These are phyloP conservation scores for Aspergillus chevalieri DNA, from an alignment of 2,329 filamentous ascomycete species.

Conservation along the genomic window DNA sequence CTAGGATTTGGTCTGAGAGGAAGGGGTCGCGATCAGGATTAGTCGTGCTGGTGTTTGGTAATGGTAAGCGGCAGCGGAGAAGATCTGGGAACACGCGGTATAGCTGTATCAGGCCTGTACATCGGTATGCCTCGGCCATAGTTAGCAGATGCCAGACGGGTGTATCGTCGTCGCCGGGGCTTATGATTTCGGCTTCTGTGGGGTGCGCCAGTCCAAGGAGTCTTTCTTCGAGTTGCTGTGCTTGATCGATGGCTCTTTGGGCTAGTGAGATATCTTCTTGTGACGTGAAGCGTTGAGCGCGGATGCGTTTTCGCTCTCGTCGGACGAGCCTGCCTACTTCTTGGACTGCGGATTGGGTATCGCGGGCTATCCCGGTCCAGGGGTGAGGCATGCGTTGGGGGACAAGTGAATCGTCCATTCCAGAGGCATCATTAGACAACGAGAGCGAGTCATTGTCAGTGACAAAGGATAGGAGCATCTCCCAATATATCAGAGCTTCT, in stretches of 20 bases:
- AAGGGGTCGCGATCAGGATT: slow-evolving; percentile 20
- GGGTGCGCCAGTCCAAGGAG: slow-evolving; percentile 45
- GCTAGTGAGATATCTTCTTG: slow-evolving; percentile 28
- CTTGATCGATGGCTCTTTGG: slow-evolving; percentile 30
- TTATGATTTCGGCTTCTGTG: slow-evolving; percentile 42
- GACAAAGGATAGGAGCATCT: slow-evolving; percentile 54
- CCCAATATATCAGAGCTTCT: slow-evolving; percentile 53
- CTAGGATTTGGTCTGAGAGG: slow-evolving; percentile 18
- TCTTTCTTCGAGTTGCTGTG: slow-evolving; percentile 41
- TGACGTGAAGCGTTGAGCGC: slow-evolving; percentile 31
- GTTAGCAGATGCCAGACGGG: slow-evolving; percentile 49
- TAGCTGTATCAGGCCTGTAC: slow-evolving; percentile 48
- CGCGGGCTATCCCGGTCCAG: slow-evolving; percentile 35
- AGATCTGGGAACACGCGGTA: slow-evolving; percentile 51
- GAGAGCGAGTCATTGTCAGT: slow-evolving; percentile 35
- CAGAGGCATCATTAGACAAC: slow-evolving; percentile 16
- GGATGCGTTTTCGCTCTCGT: slow-evolving; percentile 30
- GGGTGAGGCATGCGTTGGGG: slow-evolving; percentile 33
- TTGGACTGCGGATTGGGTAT: slow-evolving; percentile 31
- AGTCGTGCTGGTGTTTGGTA: slow-evolving; percentile 10
- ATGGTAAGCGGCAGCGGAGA: slow-evolving; percentile 38
- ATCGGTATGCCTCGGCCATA: slow-evolving; percentile 50
- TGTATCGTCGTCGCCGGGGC: slow-evolving; percentile 48
- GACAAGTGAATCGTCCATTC: slow-evolving; percentile 21
- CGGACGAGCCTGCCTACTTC: slow-evolving; percentile 43